These are phyloP conservation scores for Candida michaelii DNA, from an alignment of 805 yeast genomes.

Conservation along the genomic window DNA sequence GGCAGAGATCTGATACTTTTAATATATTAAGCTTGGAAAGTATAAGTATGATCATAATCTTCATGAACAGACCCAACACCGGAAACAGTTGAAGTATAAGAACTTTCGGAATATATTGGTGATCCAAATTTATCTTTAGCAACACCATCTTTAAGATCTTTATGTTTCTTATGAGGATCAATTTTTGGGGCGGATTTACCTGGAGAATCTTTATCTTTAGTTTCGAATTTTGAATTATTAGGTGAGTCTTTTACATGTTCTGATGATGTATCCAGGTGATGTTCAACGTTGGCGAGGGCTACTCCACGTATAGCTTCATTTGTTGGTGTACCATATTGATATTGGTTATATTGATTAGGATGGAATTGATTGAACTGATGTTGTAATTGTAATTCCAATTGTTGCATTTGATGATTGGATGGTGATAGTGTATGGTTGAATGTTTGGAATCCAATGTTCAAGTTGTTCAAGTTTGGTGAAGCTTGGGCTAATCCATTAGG, in stretches of 20 bases:
- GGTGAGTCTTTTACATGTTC: neutral
- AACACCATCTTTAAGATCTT: neutral
- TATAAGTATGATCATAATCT: slow-evolving; percentile 2
- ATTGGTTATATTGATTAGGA: slow-evolving; percentile 15
- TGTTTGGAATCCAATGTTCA: slow-evolving; percentile 13
- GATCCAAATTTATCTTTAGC: slow-evolving; percentile 7
- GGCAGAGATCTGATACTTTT: too few relatives aligned
- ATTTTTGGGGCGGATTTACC: neutral
- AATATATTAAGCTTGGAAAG: slow-evolving; percentile 2
- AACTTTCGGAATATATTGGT: slow-evolving; percentile 10
- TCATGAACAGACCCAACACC: slow-evolving; percentile 7
- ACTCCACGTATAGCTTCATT: slow-evolving; percentile 2
- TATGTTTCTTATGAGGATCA: neutral
- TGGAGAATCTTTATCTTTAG: neutral
- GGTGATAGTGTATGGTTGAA: slow-evolving; percentile 17
- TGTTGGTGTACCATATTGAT: slow-evolving; percentile 13
- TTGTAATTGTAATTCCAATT: slow-evolving; percentile 16
- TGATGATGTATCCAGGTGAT: neutral
- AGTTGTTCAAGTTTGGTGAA: neutral
- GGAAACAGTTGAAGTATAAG: slow-evolving; percentile 10
- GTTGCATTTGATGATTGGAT: slow-evolving; percentile 16
- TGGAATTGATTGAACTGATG: slow-evolving; percentile 18
- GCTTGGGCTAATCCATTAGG: slow-evolving; percentile 7
- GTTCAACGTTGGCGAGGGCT: neutral
- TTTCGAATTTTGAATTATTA: neutral